These are phyloP conservation scores for Syzygium aqueum DNA, from an alignment of 345 rosid species.

Conservation along the genomic window DNA sequence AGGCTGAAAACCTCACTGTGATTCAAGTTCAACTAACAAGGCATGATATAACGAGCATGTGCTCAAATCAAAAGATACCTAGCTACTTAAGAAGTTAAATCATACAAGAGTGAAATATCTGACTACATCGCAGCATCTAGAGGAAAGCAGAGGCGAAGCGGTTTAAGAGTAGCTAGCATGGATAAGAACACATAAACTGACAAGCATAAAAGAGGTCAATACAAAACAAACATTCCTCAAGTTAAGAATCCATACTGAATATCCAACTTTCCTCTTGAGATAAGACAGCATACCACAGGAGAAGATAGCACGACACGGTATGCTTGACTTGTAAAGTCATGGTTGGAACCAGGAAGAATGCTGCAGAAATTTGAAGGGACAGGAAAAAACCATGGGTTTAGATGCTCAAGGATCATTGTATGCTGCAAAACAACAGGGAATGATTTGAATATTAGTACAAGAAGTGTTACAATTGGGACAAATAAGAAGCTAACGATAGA, in stretches of 20 bases:
- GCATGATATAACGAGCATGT: neutral
- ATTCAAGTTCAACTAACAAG: neutral
- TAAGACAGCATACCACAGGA: conserved; percentile 60
- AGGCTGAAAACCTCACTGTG: neutral
- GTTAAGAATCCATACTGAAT: neutral
- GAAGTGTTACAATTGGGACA: neutral
- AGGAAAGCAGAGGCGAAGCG: neutral
- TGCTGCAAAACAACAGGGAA: conserved; percentile 25
- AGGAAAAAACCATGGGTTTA: conserved; percentile 84
- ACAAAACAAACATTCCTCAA: neutral
- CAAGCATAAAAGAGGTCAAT: neutral
- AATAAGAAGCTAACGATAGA: neutral
- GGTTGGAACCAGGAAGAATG: conserved; percentile 77
- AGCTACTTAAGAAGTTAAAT: neutral
- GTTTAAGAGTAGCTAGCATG: neutral
- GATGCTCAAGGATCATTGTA: conserved; percentile 37
- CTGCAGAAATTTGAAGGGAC: conserved; percentile 50
- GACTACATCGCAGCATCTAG: neutral
- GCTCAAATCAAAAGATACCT: neutral
- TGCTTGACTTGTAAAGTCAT: conserved; percentile 45
- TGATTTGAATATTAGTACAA: neutral
- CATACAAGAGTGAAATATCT: neutral
- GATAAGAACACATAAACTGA: neutral
- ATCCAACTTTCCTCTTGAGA: neutral
- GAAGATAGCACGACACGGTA: conserved; percentile 84